Evolutionary conservation across 2,329 filamentous ascomycete genomes (phyloP).

Genomic region (Spiromastix sp.): DNA sequence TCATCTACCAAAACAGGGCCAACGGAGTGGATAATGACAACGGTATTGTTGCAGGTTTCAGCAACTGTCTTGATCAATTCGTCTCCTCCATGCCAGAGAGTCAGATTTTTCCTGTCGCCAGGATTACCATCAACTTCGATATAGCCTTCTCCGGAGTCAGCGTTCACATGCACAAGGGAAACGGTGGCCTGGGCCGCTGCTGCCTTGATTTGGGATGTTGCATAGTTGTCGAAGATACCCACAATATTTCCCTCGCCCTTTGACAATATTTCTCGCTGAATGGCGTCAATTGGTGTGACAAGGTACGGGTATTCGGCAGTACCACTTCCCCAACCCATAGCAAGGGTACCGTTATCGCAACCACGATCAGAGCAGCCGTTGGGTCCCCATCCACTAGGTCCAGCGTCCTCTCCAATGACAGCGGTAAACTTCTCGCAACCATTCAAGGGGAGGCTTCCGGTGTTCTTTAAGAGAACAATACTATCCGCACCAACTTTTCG

Average conservation of each 20-base stretch:
- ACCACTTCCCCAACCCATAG: slow-evolving; percentile 55
- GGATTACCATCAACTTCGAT: slow-evolving; percentile 72
- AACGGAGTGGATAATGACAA: slow-evolving; percentile 80
- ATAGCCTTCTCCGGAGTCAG: slow-evolving; percentile 77
- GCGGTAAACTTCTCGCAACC: slow-evolving; percentile 62
- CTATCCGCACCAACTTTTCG: slow-evolving; percentile 68
- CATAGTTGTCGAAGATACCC: slow-evolving; percentile 49
- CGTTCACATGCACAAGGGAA: slow-evolving; percentile 78
- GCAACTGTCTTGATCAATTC: slow-evolving; percentile 71
- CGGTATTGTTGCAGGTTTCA: slow-evolving; percentile 70
- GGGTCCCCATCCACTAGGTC: slow-evolving; percentile 60
- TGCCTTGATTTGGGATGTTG: slow-evolving; percentile 39
- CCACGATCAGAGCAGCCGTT: slow-evolving; percentile 67
- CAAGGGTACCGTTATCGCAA: slow-evolving; percentile 50
- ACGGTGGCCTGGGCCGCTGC: slow-evolving; percentile 44
- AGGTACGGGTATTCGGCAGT: slow-evolving; percentile 53
- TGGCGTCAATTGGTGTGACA: slow-evolving; percentile 51
- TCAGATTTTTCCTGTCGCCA: slow-evolving; percentile 88
- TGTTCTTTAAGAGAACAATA: slow-evolving; percentile 84
- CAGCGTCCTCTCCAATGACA: slow-evolving; percentile 75
- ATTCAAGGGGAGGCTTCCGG: slow-evolving; percentile 61
- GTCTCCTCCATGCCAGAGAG: slow-evolving; percentile 76
- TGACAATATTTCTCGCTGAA: slow-evolving; percentile 54
- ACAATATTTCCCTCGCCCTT: slow-evolving; percentile 56
- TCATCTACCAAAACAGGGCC: slow-evolving; percentile 69